Conservation (phyloP, 148 eudicot species). For the Fagopyrum tataricum region DNA sequence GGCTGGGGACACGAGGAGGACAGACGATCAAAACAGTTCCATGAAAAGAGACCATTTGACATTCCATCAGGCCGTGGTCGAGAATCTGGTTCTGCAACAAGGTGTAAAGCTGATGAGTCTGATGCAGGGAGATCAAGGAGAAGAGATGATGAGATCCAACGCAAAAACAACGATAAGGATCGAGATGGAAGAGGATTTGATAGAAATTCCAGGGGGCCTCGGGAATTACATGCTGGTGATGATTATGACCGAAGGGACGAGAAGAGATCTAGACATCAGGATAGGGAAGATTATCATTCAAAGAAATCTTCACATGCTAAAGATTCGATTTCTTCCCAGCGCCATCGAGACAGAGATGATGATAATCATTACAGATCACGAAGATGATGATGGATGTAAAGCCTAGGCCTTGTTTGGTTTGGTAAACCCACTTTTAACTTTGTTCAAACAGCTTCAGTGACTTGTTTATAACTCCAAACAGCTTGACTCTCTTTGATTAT, state of each 20-base stretch:
- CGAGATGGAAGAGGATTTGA: conserved; percentile 25
- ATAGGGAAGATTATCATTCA: conserved; percentile 26
- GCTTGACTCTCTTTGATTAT: too few species aligned
- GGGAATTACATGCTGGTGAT: conserved; percentile 35
- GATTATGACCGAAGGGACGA: conserved; percentile 46
- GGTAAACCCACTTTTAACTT: too few species aligned
- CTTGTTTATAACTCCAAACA: too few species aligned
- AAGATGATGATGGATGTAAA: conserved; percentile 11
- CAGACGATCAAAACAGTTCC: conserved; percentile 44
- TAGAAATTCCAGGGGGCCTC: conserved; percentile 32
- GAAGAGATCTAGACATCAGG: conserved; percentile 35
- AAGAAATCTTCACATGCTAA: conserved; percentile 30
- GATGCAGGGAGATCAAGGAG: conserved; percentile 31
- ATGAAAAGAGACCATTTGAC: conserved; percentile 28
- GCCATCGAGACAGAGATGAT: conserved; percentile 28
- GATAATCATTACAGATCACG: conserved; percentile 34
- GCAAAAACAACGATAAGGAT: conserved; percentile 17
- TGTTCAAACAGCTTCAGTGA: too few species aligned
- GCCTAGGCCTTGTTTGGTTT: too few species aligned
- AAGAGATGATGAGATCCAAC: neutral
- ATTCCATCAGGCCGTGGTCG: conserved; percentile 21
- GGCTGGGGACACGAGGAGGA: conserved; percentile 86
- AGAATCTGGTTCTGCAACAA: conserved; percentile 17
- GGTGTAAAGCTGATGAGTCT: conserved; percentile 23
- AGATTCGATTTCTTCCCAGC: conserved; percentile 32